A percentile compares a stretch with the other conserved stretches of the same genome.
Conservation (phyloP, 495 filamentous ascomycete genomes). For the Cairneyella variabilis region DNA sequence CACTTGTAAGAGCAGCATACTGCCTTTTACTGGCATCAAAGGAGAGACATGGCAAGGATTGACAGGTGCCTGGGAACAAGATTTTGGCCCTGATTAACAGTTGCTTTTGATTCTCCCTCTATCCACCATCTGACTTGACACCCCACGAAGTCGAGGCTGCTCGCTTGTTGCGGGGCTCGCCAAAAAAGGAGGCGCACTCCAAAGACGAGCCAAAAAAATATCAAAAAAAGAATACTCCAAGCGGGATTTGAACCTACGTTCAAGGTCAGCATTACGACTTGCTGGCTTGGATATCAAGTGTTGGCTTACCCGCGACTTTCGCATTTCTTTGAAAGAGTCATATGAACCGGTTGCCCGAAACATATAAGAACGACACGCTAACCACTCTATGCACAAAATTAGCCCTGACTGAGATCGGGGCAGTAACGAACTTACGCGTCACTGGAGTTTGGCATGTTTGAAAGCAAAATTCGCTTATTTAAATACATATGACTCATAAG, state of each 20-base stretch:
- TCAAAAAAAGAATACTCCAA: slow-evolving; percentile 4
- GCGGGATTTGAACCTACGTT: slow-evolving; percentile 9
- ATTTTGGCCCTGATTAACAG: too few species aligned
- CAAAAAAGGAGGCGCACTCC: too few species aligned
- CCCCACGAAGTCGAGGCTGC: too few species aligned
- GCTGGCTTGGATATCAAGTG: not conserved
- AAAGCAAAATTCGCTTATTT: slow-evolving; percentile 22
- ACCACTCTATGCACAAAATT: slow-evolving; percentile 25
- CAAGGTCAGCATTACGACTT: not conserved
- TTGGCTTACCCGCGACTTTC: slow-evolving; percentile 21
- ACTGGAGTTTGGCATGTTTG: slow-evolving; percentile 30
- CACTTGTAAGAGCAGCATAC: too few species aligned
- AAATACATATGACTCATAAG: not conserved
- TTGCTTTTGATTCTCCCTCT: too few species aligned
- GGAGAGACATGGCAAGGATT: too few species aligned
- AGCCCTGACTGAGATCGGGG: slow-evolving; percentile 23
- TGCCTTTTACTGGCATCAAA: too few species aligned
- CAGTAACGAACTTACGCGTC: slow-evolving; percentile 31
- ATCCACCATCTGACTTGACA: too few species aligned
- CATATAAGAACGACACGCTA: slow-evolving; percentile 34
- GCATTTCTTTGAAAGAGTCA: slow-evolving; percentile 26
- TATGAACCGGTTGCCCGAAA: slow-evolving; percentile 27
- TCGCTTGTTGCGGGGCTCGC: too few species aligned
- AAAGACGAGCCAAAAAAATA: not conserved
- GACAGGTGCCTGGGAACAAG: too few species aligned